Percentiles rank a stretch among this genome's conserved stretches.
Evolutionary conservation across 140 eudicot genomes (phyloP).

Genomic region (Anethum foeniculum): DNA sequence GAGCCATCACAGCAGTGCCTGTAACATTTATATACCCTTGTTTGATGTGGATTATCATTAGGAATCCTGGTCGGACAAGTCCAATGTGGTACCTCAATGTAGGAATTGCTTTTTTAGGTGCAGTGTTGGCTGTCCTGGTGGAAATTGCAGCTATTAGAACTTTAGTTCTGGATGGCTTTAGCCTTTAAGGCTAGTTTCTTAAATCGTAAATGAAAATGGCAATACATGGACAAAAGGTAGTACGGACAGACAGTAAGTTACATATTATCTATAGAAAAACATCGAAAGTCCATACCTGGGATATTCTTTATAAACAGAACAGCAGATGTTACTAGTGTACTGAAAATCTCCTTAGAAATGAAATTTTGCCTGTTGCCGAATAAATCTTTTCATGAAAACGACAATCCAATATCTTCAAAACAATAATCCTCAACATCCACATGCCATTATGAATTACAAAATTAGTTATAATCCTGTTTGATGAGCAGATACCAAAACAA

Average conservation of each 20-base stretch:
- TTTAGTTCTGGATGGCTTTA: background rate
- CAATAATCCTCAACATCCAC: constrained; percentile 18
- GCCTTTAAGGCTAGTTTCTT: background rate
- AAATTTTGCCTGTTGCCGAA: constrained; percentile 16
- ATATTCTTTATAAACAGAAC: no score
- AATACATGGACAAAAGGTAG: no score
- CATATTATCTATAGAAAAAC: no score
- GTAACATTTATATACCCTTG: background rate
- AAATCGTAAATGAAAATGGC: background rate
- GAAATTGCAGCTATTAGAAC: background rate
- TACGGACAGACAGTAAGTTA: no score
- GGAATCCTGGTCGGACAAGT: background rate
- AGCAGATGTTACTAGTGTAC: no score
- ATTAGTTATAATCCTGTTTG: no score
- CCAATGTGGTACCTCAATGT: background rate
- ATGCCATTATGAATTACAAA: background rate
- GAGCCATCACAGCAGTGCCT: background rate
- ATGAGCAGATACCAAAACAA: no score
- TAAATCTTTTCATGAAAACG: constrained; percentile 14
- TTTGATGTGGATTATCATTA: background rate
- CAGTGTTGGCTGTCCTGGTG: background rate
- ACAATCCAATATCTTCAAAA: constrained; percentile 12
- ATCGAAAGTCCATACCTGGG: no score
- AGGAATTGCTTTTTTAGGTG: background rate
- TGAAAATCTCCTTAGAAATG: background rate